Conservation (phyloP, 2,329 filamentous ascomycete species). For the Arthrobotrys sphaeroides region DNA sequence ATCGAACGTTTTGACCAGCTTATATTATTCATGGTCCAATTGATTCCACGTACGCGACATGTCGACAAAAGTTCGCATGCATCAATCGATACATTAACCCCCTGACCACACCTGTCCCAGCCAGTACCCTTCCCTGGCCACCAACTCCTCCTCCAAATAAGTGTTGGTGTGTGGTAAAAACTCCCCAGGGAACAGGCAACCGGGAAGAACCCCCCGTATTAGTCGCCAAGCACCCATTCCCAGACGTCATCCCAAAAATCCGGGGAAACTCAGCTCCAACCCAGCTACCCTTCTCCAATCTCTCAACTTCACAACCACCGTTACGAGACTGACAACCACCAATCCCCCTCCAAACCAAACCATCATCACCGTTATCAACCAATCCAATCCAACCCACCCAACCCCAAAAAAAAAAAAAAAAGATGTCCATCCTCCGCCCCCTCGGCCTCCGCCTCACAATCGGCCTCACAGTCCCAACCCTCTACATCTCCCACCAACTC, state of each 20-base stretch:
- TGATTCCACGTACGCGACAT: too few species aligned
- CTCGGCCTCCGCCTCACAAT: constrained; percentile 42
- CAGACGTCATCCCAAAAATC: neutral
- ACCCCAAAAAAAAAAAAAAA: neutral
- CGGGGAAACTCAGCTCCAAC: constrained; percentile 5
- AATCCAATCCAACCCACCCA: neutral
- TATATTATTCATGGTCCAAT: too few species aligned
- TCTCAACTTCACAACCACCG: neutral
- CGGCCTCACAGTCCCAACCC: constrained; percentile 30
- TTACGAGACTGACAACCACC: neutral
- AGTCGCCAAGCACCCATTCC: too few species aligned
- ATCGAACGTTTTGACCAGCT: too few species aligned
- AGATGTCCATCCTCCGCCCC: constrained; percentile 39
- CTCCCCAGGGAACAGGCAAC: too few species aligned
- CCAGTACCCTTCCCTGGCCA: too few species aligned
- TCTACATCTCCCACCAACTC: constrained; percentile 48
- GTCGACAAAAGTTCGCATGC: too few species aligned
- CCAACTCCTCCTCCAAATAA: too few species aligned
- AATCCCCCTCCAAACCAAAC: neutral
- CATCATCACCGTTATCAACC: neutral
- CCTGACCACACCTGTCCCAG: too few species aligned
- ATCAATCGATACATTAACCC: too few species aligned
- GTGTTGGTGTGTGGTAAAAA: too few species aligned
- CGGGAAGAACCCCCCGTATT: too few species aligned
- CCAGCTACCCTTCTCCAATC: neutral